Base-by-base conservation (phyloP, 2,329 filamentous ascomycete species). In the Colletotrichum sp. region DNA sequence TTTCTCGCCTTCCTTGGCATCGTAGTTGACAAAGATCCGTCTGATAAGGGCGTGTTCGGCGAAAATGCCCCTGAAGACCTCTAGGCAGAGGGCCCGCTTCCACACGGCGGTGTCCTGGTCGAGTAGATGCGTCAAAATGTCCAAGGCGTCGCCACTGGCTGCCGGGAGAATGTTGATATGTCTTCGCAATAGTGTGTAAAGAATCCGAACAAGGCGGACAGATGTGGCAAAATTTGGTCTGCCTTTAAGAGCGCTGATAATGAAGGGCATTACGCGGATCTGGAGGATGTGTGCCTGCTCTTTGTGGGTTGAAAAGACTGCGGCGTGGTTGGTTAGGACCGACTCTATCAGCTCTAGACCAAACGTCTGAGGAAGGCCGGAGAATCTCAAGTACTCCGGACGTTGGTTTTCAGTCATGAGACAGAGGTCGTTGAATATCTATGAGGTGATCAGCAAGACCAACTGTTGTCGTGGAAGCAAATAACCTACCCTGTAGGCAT, bases 321-420 rank as follows among this genome's bases (percentile, higher is more conserved):
- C 88, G n/a, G 93, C 91, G 86, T 98, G 95, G 79, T 96, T 97
- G 28, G 94, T 93, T 74, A 99, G 87, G 68, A 98, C 92, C 1
- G 95, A 96, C 84, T 98, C 96, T 79, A 99, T 95, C 70, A 98
- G 89, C 82, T 99, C 97, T 2, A 99, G 86, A 7, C 96, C 95
- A 79, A 98, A 97, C 1, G 94, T 94, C 79, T 95, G 92, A 0
- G 95, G 92, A 12, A 98, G 89, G 5, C 92, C 91, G 14, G 94
- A 92, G 79, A 97, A 94, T 36, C 92, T 92, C 52, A 99, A 89
- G 80, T 96, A 98, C 77, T 95, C 92, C 5, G 96, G 93, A 55
- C 93, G 92, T 79, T 97, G 94, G 38, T 94, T 94, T 82, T 98
- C 95, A 0, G 96, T 95, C 79, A 98, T 88, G 63, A 98, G 90